Base-by-base conservation (phyloP, 2,329 filamentous ascomycete genomes). In the Xylaria sp. region DNA sequence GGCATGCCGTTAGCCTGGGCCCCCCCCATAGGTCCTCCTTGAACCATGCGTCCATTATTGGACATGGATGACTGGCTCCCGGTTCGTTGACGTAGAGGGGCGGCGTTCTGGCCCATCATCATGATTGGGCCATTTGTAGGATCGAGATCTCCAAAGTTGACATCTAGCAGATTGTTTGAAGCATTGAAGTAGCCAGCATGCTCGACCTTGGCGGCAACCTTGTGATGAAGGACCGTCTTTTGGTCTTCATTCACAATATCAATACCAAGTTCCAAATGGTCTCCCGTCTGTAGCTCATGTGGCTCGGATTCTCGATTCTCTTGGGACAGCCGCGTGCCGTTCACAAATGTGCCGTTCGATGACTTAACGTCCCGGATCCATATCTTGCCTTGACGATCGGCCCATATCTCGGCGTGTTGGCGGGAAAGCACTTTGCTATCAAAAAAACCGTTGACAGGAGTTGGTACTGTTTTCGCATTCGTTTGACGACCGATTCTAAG, bases 201-300 rank as follows among this genome's bases (percentile, higher is more conserved):
- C 79, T 99, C 96, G 64, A 99, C 94, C 78, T 97, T 97, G 64
- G 96, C 94, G 23, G 95, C 94, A 56, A 99, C 96, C 78, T 99
- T 99, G 83, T 98, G 96, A 78, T 99, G 96, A 15, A 99, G 94
- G 32, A 99, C 94, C 0, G 94, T 97, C 82, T 97, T 98, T 79
- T 98, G 95, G 78, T 99, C 96, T 79, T 99, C 96, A 80, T 93
- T 97, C 60, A 99, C 95, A 76, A 99, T 99, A 78, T 99, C 96
- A 75, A 99, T 99, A 64, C 96, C 96, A 41, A 99, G 86, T 78
- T 99, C 96, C 61, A 99, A 84, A 70, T 96, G 93, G 77, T 99
- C 96, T 72, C 93, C 91, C 67, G 95, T 94, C 76, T 94, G 91
- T 39, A 99, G 83, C 78, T 98, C 95, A 78, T 97, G 93, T 0